Evolutionary conservation across 441 rosid genomes (phyloP), one percentile per base, ranked within the genome.

Genomic region (Populus tomentosa): DNA sequence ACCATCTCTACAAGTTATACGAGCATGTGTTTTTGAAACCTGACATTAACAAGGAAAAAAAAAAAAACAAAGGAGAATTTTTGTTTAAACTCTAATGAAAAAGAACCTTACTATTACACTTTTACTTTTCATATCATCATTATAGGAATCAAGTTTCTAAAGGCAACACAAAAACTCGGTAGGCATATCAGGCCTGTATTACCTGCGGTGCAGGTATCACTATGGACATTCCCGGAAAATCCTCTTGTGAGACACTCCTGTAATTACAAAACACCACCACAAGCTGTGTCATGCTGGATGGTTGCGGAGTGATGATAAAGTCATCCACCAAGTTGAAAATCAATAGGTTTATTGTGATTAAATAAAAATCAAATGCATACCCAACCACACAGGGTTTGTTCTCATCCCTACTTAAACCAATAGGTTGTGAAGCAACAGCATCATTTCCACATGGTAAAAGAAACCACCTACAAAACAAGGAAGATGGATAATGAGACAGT

Each of bases 21-120:
- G 90, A 7, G 98, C 99, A 85, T 95, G 99, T 85, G 64, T 83
- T 77, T 86, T 80, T 11, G 95, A 89, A 71, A 94, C 90, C 98
- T 95, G 87, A 63, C 67, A 72, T 80, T 74, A 72, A 16, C 69
- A 40, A 61, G n/a, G 40, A 38, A 24, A 46, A 38, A 23, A 18
- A 1, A 56, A 61, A 56, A 13, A 2, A 24, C 5, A 18, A 32
- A 32, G n/a, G 33, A 24, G 30, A 18, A 5, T 65, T 11, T 26
- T 65, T 65, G 16, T 28, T 14, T 66, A 16, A 66, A 28, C 30
- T 28, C 6, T 1, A 28, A 24, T 66, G 69, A 7, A 26, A 64
- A 64, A 10, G 18, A 21, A 28, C 13, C 7, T 18, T 53, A 6
- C 10, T 0, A n/a, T 10, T 16, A 6, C 18, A 24, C 13, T 35